phyloP scores from a whole-genome alignment of 1,284 basidiomycete genomes.

The Trichosporon inkin region DNA sequence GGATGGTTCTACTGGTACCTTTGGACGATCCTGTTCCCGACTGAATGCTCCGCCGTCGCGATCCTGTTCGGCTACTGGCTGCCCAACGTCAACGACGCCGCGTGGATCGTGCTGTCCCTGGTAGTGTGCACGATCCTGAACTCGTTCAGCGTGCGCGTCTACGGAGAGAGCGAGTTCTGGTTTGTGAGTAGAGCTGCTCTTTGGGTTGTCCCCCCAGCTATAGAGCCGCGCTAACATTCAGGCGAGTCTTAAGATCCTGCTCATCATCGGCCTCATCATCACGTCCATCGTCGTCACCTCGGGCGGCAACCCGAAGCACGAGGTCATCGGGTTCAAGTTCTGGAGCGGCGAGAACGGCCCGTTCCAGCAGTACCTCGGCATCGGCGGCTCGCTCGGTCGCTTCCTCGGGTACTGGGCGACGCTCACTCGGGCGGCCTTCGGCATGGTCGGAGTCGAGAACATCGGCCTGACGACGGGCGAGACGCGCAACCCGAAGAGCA shows the following conservation, averaged over 20 bases:
- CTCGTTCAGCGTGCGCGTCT: constrained; percentile 59
- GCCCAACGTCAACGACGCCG: constrained; percentile 59
- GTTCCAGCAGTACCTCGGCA: constrained; percentile 47
- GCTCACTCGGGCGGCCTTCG: constrained; percentile 49
- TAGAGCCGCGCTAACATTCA: constrained; percentile 29
- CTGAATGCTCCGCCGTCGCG: constrained; percentile 70
- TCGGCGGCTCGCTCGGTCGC: constrained; percentile 47
- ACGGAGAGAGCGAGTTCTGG: constrained; percentile 48
- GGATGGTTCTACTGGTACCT: constrained; percentile 82
- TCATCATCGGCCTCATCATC: constrained; percentile 58
- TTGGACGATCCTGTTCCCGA: constrained; percentile 63
- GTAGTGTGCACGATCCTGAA: constrained; percentile 58
- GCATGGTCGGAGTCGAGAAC: constrained; percentile 39
- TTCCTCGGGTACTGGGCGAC: constrained; percentile 57
- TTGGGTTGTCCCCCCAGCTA: no score
- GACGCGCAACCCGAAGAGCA: constrained; percentile 61
- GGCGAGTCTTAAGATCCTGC: constrained; percentile 70
- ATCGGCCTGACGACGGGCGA: constrained; percentile 43
- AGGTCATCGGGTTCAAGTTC: constrained; percentile 51
- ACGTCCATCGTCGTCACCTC: constrained; percentile 61
- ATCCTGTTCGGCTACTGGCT: constrained; percentile 73
- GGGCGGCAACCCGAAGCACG: constrained; percentile 50
- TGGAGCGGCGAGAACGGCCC: constrained; percentile 53
- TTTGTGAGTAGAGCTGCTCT: neutral
- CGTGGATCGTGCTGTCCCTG: constrained; percentile 68